Conservation (phyloP, 1,139 yeast species). For the Hyphopichia buzzinii region DNA sequence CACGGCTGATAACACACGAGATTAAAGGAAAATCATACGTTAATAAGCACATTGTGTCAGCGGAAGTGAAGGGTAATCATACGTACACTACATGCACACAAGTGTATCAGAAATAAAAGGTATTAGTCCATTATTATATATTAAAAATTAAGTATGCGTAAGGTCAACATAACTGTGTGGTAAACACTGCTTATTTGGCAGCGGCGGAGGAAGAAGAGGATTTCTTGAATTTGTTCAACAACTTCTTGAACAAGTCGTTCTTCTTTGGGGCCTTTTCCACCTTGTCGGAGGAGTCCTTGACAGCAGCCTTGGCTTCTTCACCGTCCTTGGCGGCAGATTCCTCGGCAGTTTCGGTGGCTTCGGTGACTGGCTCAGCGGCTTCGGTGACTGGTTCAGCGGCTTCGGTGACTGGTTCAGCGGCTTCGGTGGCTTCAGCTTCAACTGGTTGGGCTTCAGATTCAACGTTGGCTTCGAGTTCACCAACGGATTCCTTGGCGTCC, state of each 20-base stretch:
- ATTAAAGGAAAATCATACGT: too few relatives aligned
- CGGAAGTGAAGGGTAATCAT: too few relatives aligned
- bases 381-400: slow-evolving; percentile 6
- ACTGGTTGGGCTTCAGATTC: slow-evolving; percentile 7
- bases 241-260: slow-evolving; percentile 51
- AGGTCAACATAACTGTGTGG: too few relatives aligned
- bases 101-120: background rate
- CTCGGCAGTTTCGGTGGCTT: slow-evolving; percentile 11
- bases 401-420: slow-evolving; percentile 6
- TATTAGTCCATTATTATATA: background rate
- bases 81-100: too few relatives aligned
- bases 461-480: slow-evolving; percentile 6
- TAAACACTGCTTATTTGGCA: slow-evolving; percentile 23
- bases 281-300: slow-evolving; percentile 24
- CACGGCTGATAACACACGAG: too few relatives aligned
- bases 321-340: slow-evolving; percentile 14
- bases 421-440: slow-evolving; percentile 6
- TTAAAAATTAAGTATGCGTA: background rate
- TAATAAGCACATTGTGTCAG: too few relatives aligned
- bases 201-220: slow-evolving; percentile 30
- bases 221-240: slow-evolving; percentile 48
- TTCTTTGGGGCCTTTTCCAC: slow-evolving; percentile 41
- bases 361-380: slow-evolving; percentile 10
- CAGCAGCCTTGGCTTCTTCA: slow-evolving; percentile 31
- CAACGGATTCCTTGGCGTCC: slow-evolving; percentile 3